These are phyloP conservation scores for Suillus discolor DNA, from an alignment of 768 basidiomycete genomes.

Conservation along the genomic window DNA sequence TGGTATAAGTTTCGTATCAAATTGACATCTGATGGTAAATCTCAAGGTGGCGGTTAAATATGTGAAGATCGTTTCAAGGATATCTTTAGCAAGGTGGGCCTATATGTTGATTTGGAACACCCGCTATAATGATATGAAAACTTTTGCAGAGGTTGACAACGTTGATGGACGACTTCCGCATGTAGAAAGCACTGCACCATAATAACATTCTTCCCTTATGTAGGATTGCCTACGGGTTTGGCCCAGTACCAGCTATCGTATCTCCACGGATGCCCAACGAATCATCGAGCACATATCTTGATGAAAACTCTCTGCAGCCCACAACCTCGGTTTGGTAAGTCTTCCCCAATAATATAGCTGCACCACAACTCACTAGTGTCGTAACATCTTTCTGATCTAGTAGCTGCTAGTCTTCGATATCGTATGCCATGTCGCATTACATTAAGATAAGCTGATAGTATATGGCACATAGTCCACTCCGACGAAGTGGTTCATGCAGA, in stretches of 20 bases:
- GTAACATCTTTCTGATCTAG: constrained; percentile 7
- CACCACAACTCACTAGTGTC: not conserved
- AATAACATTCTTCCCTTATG: constrained; percentile 40
- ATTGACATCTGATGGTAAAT: not conserved
- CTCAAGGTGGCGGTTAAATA: constrained; percentile 29
- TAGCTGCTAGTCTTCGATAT: constrained; percentile 11
- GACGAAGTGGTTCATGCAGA: not conserved
- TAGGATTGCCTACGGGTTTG: constrained; percentile 35
- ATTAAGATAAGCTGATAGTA: not conserved
- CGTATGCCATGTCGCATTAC: not conserved
- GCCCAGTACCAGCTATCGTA: constrained; percentile 20
- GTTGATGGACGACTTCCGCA: not conserved
- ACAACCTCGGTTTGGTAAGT: too few relatives aligned
- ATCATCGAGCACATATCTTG: too few relatives aligned
- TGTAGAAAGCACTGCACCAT: constrained; percentile 30
- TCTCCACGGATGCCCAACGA: too few relatives aligned
- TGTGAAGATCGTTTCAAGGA: constrained; percentile 18
- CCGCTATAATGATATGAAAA: not conserved
- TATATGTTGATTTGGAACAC: not conserved
- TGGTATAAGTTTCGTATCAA: not conserved
- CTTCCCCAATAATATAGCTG: not conserved
- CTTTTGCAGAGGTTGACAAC: not conserved
- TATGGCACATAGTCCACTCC: not conserved
- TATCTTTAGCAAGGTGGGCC: constrained; percentile 18
- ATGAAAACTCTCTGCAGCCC: too few relatives aligned